These are phyloP conservation scores for Penicillium palitans DNA, from an alignment of 2,329 filamentous ascomycete species.

Conservation along the genomic window DNA sequence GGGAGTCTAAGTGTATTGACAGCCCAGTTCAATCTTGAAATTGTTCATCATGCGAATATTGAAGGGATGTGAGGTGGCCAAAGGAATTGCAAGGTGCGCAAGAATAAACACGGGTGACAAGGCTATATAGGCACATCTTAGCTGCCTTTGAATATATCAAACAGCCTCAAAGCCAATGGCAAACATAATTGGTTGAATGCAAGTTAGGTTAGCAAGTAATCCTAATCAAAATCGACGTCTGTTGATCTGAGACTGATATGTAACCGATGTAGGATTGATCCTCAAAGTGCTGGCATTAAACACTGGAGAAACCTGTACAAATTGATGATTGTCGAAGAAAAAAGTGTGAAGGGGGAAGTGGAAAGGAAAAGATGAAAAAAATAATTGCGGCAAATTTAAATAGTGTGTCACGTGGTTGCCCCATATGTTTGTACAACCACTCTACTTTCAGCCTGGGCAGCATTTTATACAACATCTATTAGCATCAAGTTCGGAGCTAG, in stretches of 20 bases:
- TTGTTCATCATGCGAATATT: slow-evolving; percentile 36
- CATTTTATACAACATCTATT: not conserved
- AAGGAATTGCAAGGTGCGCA: not conserved
- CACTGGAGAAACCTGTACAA: not conserved
- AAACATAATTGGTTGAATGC: not conserved
- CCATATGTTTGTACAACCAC: not conserved
- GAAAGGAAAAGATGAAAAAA: not conserved
- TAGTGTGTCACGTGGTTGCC: not conserved
- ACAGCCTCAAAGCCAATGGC: not conserved
- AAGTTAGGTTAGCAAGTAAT: not conserved
- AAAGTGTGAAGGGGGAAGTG: not conserved
- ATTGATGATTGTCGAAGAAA: not conserved
- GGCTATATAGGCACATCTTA: not conserved
- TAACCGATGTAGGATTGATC: not conserved
- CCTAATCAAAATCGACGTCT: not conserved
- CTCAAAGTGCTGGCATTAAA: slow-evolving; percentile 2
- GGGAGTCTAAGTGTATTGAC: slow-evolving; percentile 29
- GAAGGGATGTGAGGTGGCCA: slow-evolving; percentile 5
- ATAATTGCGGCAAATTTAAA: slow-evolving; percentile 2
- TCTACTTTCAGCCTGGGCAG: not conserved
- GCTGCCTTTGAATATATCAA: not conserved
- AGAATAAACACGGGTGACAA: not conserved
- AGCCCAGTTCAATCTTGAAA: slow-evolving; percentile 35
- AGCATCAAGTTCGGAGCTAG: not conserved
- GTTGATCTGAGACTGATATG: not conserved